A percentile compares a stretch with the other conserved stretches of the same genome.
These are phyloP conservation scores for Aegilops umbellulata DNA, from an alignment of 176 grass and related monocot species.

Conservation along the genomic window DNA sequence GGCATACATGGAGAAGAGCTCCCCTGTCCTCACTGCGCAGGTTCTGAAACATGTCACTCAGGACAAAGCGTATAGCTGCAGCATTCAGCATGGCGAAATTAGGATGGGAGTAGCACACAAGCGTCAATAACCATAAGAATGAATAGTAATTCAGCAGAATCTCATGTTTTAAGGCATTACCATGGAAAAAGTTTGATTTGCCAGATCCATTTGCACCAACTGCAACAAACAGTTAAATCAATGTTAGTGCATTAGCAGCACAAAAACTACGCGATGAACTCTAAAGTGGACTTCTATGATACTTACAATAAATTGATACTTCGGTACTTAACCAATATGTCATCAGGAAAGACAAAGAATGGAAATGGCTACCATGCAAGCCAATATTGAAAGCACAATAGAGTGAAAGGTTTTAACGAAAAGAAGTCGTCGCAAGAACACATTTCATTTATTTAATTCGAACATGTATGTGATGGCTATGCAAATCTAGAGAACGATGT, in stretches of 20 bases:
- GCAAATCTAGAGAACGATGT: not conserved
- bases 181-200: conserved; percentile 99
- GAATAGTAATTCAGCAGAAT: not conserved
- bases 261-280: not conserved
- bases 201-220: conserved; percentile 99
- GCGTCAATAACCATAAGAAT: not conserved
- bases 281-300: not conserved
- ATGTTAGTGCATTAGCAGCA: conserved; percentile 19
- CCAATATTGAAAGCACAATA: not conserved
- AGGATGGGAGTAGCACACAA: not conserved
- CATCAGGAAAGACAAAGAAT: not conserved
- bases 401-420: not conserved
- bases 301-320: not conserved
- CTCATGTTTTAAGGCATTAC: conserved; percentile 39
- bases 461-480: not conserved
- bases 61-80: conserved; percentile 98
- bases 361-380: not conserved
- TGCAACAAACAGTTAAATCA: conserved; percentile 40
- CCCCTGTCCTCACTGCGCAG: conserved; percentile 90
- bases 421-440: not conserved
- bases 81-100: conserved; percentile 26
- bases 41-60: conserved; percentile 95
- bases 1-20: conserved; percentile 89
- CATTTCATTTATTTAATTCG: not conserved
- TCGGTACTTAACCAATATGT: not conserved